Evolutionary conservation across 179 eudicot genomes (phyloP), one percentile per base, ranked within the genome.

Genomic region (Spergularia azorica): DNA sequence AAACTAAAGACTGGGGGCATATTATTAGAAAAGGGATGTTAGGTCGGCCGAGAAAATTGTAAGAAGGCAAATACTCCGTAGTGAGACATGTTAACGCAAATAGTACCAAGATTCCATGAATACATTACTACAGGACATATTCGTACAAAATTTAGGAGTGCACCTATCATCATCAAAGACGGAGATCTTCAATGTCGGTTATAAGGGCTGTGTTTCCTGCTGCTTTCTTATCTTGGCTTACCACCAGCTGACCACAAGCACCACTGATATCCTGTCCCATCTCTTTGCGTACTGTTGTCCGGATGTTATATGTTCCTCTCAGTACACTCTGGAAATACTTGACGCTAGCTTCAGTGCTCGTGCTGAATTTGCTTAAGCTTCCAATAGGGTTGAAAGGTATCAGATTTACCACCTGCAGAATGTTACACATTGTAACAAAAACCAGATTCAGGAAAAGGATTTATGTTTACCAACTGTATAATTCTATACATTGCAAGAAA

Each of bases 191-290:
- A 76, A 95, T 95, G 79, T 95, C 99, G 15, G 90, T 83, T 71
- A 93, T 9, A 52, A 73, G 72, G 79, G 38, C 85, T 17, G 86
- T 66, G 70, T 76, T 79, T 57, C 55, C 64, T 17, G 72, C 71
- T 48, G 86, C 67, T 68, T 74, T 82, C 79, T 86, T 88, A 69
- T 82, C 81, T 51, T 91, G 72, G 55, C 80, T 88, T 21, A 95
- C 88, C 79, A 93, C 98, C 72, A 95, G 85, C 83, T 95, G 98
- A 77, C 99, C 99, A 58, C 99, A 95, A 18, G 99, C 99, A 51
- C 99, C 99, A 76, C 96, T 95, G 48, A 93, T 93, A 80, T 95
- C 99, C 83, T 90, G 99, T 48, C 99, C 99, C 99, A 95, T 95
- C 84, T 93, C 84, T 84, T 89, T 93, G n/a, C 99, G 94, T 65